Evolutionary conservation across 2,329 filamentous ascomycete genomes (phyloP).

Genomic region (Phoma sp.): DNA sequence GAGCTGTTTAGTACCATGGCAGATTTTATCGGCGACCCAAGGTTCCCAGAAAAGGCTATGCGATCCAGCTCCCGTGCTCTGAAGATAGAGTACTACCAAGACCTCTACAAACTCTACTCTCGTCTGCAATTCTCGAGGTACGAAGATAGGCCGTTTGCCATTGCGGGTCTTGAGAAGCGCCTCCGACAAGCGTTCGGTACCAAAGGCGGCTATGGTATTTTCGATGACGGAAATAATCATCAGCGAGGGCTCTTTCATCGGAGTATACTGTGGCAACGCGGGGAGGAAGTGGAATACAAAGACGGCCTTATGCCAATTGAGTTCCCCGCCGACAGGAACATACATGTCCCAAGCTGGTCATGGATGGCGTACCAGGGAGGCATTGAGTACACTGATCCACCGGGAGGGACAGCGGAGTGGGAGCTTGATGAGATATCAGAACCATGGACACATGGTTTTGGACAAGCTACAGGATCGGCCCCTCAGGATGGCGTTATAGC

Average conservation of each 20-base stretch:
- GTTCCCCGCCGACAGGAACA: not conserved
- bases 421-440: not conserved
- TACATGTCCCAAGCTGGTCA: constrained; percentile 18
- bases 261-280: constrained; percentile 43
- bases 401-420: constrained; percentile 1
- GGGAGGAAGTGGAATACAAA: not conserved
- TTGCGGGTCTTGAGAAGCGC: constrained; percentile 44
- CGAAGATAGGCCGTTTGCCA: constrained; percentile 42
- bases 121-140: constrained; percentile 28
- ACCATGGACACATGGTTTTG: constrained; percentile 3
- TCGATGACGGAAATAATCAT: constrained; percentile 27
- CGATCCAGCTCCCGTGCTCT: not conserved
- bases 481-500: too few relatives aligned
- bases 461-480: too few relatives aligned
- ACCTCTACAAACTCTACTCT: constrained; percentile 43
- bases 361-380: constrained; percentile 30
- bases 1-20: too few relatives aligned
- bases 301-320: not conserved
- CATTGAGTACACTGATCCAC: constrained; percentile 20
- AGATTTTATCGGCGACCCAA: constrained; percentile 38
- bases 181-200: constrained; percentile 30
- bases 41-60: constrained; percentile 26
- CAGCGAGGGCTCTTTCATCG: constrained; percentile 27
- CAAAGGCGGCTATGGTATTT: constrained; percentile 42
- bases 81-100: constrained; percentile 27